A percentile compares a stretch with the other conserved stretches of the same genome.
These are phyloP conservation scores for Candida pseudoviswanathii DNA, from an alignment of 1,139 yeast species.

Conservation along the genomic window DNA sequence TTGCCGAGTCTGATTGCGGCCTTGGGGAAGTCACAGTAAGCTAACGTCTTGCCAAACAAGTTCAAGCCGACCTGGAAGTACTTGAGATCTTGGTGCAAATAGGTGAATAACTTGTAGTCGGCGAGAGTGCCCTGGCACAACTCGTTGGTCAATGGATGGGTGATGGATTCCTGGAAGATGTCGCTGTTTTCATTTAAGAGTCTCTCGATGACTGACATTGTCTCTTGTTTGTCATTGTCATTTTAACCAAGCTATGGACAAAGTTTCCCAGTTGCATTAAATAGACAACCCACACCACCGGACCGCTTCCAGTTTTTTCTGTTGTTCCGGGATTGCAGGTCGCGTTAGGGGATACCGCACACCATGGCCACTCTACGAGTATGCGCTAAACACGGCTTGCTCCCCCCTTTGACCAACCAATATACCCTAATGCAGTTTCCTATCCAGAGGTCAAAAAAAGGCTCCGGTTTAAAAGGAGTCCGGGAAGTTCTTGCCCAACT, in stretches of 20 bases:
- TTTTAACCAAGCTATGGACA: neutral
- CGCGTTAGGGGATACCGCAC: slow-evolving; percentile 1
- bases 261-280: slow-evolving; percentile 1
- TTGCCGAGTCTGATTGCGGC: slow-evolving; percentile 44
- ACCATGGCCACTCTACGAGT: neutral
- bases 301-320: neutral
- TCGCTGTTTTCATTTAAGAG: slow-evolving; percentile 25
- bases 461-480: too few species aligned
- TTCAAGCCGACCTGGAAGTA: slow-evolving; percentile 48
- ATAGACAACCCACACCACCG: neutral
- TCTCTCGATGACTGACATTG: slow-evolving; percentile 16
- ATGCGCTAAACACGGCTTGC: slow-evolving; percentile 1
- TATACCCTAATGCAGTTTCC: too few species aligned
- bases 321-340: neutral
- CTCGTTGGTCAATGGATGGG: slow-evolving; percentile 48
- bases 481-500: too few species aligned
- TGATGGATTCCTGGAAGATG: slow-evolving; percentile 29
- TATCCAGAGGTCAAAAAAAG: too few species aligned
- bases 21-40: slow-evolving; percentile 41
- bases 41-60: slow-evolving; percentile 46
- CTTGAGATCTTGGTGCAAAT: slow-evolving; percentile 51
- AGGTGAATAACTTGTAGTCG: slow-evolving; percentile 43
- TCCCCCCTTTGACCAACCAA: too few species aligned
- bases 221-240: neutral
- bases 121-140: slow-evolving; percentile 48